Evolutionary conservation across 1,284 basidiomycete genomes (phyloP), one percentile per base, ranked within the genome.

Genomic region (Pascua sp.): DNA sequence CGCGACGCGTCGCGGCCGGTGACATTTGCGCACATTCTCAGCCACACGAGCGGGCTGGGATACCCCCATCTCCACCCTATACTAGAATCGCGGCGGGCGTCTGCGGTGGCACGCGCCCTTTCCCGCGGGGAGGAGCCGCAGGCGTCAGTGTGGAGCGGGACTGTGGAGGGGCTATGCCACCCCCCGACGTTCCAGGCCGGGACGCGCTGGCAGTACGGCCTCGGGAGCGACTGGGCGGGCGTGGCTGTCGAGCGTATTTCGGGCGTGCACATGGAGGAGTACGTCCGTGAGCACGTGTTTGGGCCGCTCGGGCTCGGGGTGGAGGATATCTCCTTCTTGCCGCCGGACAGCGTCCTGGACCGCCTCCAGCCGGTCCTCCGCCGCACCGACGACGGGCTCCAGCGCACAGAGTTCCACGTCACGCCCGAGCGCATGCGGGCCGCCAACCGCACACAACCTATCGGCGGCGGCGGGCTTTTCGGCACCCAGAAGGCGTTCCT

Each of bases 171-270:
- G 2, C 42, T 67, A 13, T 39, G 45, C 24, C 54, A 59, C 32
- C 67, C 68, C 0, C 53, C 67, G 11, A 46, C 67, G 18, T 72
- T 63, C 51, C 67, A 73, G 47, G 71, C 72, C 9, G 70, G 71
- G 8, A 67, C 66, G 1, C 52, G 49, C 3, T 75, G 53, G 50
- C 36, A 17, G 41, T 73, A 74, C 61, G 49, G 55, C 16, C 56
- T 59, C 36, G 68, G 69, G 1, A 69, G 73, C 42, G 78, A 78
- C 51, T 74, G 67, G 69, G 63, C 67, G 24, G 75, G 68, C 11
- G 16, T 62, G 47, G 37, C 71, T 55, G 64, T 77, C 37, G 57
- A 62, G 39, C 67, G 75, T 10, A 47, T 68, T 18, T 66, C 63
- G 2, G 71, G 70, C 2, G 32, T 59, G 15, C 54, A 57, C 1